Base-by-base conservation (phyloP, 495 filamentous ascomycete genomes). In the Trypethelium eluteriae region DNA sequence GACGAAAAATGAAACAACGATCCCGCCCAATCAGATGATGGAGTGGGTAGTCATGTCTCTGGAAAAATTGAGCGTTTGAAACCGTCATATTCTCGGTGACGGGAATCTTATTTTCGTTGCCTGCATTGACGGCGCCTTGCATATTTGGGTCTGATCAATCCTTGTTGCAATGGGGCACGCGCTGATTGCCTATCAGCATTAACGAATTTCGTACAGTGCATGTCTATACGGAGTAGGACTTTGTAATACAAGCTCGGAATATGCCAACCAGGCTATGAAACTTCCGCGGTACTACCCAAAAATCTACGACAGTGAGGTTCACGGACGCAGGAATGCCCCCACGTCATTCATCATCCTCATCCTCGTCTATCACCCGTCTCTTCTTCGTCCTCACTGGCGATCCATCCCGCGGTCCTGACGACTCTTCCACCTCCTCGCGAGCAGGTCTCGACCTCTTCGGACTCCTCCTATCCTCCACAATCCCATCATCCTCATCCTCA, bases 401-500 rank as follows among this genome's bases (percentile, higher is more conserved):
- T 7, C 25, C 53, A 14, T 36, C 62, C 12, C 69, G 36, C 12
- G 62, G 2, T 35, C 56, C 49, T 68, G 41, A 35, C 66, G 63
- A 14, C 68, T 63, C 70, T 64, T 70, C 50, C 64, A 67, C 62
- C 67, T 66, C 53, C 39, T 38, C 56, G 39, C 18, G 39, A 44
- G 64, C 63, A 9, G 39, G 67, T 38, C 64, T 38, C 34, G 62
- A 66, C 62, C 72, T 67, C 68, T 76, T 75, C 16, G 73, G 68
- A 50, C 73, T 73, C 50, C 71, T 70, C 67, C 36, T 71, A 56
- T 77, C 72, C 68, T 78, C 76, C 53, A 73, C 64, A 64, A 74
- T 74, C n/a, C 70, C 72, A 62, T 77, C 74, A 62, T 76, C 74
- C 16, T 81, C 79, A n/a, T 82, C 83, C 59, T 86, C 86, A 38